Evolutionary conservation across 1,284 basidiomycete species (phyloP).

Genomic region (Sanguinoderma infundibulare): DNA sequence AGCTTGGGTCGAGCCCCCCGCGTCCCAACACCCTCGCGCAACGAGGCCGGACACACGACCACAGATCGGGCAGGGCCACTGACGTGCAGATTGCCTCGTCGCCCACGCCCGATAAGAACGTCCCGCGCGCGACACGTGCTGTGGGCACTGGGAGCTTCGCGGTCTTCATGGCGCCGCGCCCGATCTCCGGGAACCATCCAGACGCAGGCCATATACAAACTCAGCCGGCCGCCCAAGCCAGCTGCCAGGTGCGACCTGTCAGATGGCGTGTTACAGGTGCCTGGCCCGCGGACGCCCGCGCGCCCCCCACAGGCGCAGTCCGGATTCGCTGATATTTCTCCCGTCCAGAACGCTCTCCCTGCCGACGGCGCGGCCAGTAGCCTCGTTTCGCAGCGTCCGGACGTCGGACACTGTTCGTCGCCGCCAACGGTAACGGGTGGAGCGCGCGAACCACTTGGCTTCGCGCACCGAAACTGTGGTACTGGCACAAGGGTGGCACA

Average conservation of each 20-base stretch:
- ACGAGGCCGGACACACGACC: slow-evolving; percentile 16
- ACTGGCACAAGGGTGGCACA: neutral
- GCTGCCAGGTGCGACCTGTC: neutral
- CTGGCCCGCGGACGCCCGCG: slow-evolving; percentile 3
- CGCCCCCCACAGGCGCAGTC: neutral
- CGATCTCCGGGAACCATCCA: slow-evolving; percentile 12
- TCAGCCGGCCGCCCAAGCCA: neutral
- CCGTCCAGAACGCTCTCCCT: neutral
- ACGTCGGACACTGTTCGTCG: neutral
- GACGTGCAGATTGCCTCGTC: slow-evolving; percentile 27
- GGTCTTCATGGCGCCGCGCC: slow-evolving; percentile 19
- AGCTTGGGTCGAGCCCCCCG: too few species aligned
- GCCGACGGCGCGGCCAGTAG: neutral
- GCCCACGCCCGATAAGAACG: slow-evolving; percentile 27
- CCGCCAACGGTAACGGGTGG: neutral
- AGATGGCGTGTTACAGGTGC: neutral
- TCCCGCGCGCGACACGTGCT: slow-evolving; percentile 15
- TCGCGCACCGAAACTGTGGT: neutral
- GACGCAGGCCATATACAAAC: neutral
- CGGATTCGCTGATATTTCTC: neutral
- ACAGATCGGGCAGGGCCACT: slow-evolving; percentile 24
- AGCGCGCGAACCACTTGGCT: neutral
- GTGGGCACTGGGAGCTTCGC: slow-evolving; percentile 22
- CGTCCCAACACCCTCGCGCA: slow-evolving; percentile 8
- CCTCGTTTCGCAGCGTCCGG: slow-evolving; percentile 6